These are phyloP conservation scores for Candida yuanshanica DNA, from an alignment of 805 yeast genomes.

Conservation along the genomic window DNA sequence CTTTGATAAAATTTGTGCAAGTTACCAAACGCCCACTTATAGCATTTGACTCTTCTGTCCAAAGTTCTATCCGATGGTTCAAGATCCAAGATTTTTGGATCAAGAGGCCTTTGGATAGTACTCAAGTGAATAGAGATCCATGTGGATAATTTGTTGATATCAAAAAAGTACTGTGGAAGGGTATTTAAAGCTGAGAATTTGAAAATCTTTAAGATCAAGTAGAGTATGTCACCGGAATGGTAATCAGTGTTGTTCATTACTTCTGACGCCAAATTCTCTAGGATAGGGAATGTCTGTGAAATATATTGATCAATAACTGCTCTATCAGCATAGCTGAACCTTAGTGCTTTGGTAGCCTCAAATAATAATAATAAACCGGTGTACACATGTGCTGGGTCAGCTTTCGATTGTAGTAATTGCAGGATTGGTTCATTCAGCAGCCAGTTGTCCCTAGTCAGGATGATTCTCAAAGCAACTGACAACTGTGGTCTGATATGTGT, in stretches of 20 bases:
- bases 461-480: conserved; percentile 49
- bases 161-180: conserved; percentile 46
- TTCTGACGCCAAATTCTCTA: conserved; percentile 45
- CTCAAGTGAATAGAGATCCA: conserved; percentile 69
- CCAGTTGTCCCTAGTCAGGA: conserved; percentile 41
- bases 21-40: conserved; percentile 87
- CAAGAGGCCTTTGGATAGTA: conserved; percentile 49
- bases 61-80: conserved; percentile 43
- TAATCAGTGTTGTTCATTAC: conserved; percentile 27
- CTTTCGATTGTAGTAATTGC: conserved; percentile 30
- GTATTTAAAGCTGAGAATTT: conserved; percentile 57
- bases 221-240: conserved; percentile 42
- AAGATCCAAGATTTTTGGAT: conserved; percentile 41
- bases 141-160: conserved; percentile 32
- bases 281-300: conserved; percentile 46
- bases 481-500: conserved; percentile 48
- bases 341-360: conserved; percentile 49
- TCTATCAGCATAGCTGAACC: conserved; percentile 50
- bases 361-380: conserved; percentile 52
- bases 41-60: conserved; percentile 58
- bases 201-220: conserved; percentile 59
- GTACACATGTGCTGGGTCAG: conserved; percentile 35
- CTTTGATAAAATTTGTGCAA: conserved; percentile 63
- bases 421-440: conserved; percentile 25
- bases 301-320: conserved; percentile 43